These are phyloP conservation scores for Taxawa tesnikishii DNA, from an alignment of 2,329 filamentous ascomycete genomes.

Conservation along the genomic window DNA sequence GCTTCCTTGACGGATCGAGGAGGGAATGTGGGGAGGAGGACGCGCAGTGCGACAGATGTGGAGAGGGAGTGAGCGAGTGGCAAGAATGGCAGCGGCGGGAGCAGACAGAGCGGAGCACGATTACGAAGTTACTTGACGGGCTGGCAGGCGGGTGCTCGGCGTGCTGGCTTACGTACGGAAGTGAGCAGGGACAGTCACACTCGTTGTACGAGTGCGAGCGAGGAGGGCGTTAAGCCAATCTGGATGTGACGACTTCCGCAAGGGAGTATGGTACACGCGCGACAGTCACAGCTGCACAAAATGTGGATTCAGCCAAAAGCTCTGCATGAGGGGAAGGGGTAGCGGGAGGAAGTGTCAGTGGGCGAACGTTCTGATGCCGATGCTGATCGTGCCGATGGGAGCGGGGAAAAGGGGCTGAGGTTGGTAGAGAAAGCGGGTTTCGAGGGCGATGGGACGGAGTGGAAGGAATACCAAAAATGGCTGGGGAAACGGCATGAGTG, in stretches of 20 bases:
- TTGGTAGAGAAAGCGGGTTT: constrained; percentile 1
- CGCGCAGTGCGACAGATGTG: constrained; percentile 3
- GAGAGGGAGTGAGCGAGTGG: constrained; percentile 3
- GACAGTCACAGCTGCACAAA: background rate
- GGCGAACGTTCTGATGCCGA: background rate
- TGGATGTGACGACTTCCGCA: too few relatives aligned
- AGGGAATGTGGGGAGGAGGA: background rate
- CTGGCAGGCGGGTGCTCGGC: background rate
- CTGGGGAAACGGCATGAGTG: background rate
- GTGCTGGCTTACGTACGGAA: constrained; percentile 3
- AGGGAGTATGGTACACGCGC: background rate
- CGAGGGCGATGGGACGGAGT: too few relatives aligned
- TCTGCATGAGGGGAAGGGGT: background rate
- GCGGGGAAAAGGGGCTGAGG: background rate
- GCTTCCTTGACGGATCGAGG: constrained; percentile 1
- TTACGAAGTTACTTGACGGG: constrained; percentile 1
- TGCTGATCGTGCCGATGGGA: background rate
- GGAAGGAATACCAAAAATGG: background rate
- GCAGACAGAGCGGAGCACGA: constrained; percentile 1
- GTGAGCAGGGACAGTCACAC: background rate
- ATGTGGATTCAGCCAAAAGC: background rate
- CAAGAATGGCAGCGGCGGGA: too few relatives aligned
- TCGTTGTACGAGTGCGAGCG: background rate
- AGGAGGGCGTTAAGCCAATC: too few relatives aligned
- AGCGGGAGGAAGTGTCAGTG: background rate